Percentiles rank a stretch among this genome's conserved stretches.
Evolutionary conservation across 257 asterid genomes (phyloP).

Genomic region (Galeopsis tetrahit): DNA sequence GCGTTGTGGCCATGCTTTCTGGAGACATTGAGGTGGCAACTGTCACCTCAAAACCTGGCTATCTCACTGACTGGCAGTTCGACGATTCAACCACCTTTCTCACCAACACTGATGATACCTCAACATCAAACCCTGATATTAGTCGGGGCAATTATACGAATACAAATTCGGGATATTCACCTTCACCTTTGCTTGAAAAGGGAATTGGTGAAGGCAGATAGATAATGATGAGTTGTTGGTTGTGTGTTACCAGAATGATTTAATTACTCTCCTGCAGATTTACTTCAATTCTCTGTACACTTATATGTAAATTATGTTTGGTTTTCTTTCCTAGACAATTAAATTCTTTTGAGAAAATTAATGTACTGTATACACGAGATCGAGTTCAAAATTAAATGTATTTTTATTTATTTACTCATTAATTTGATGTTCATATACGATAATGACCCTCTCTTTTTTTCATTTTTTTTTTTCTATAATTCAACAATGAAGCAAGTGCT

Average conservation of each 20-base stretch:
- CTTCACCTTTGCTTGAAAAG: constrained; percentile 49
- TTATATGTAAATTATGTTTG: background rate
- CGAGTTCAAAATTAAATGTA: too few relatives aligned
- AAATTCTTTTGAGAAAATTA: too few relatives aligned
- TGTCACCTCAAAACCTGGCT: constrained; percentile 58
- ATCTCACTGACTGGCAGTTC: constrained; percentile 64
- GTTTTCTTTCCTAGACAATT: too few relatives aligned
- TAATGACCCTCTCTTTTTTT: too few relatives aligned
- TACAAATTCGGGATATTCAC: constrained; percentile 33
- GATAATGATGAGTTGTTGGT: constrained; percentile 4
- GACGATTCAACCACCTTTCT: constrained; percentile 45
- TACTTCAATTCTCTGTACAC: background rate
- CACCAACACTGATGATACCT: constrained; percentile 23
- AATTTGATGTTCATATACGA: too few relatives aligned
- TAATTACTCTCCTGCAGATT: background rate
- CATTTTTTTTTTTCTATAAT: too few relatives aligned
- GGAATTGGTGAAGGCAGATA: constrained; percentile 57
- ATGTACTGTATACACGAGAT: too few relatives aligned
- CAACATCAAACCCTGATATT: constrained; percentile 21
- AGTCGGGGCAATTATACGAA: constrained; percentile 27
- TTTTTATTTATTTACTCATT: too few relatives aligned
- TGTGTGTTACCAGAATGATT: constrained; percentile 2
- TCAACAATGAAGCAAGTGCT: too few relatives aligned
- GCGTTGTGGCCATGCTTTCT: constrained; percentile 69
- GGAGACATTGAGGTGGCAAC: constrained; percentile 62